Base-by-base conservation (phyloP, 1,284 basidiomycete genomes). In the Tilletia indica region DNA sequence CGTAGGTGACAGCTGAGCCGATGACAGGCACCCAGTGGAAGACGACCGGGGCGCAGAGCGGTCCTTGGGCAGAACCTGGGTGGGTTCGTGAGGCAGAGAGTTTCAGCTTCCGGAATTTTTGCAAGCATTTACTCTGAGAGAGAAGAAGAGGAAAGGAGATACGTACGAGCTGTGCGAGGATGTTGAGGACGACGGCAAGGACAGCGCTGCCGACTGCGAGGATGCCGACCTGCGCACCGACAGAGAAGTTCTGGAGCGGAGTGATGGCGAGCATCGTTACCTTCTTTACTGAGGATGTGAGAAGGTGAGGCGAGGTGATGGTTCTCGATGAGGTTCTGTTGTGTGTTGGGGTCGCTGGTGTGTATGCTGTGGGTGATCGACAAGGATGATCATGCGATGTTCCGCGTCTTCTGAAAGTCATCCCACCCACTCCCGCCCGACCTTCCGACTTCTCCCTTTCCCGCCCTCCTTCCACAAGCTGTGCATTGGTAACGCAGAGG, bases 21-120 rank as follows among this genome's bases (percentile, higher is more conserved):
- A 93, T 87, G 84, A 90, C 87, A 21, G 92, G 92, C 72, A 93
- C 86, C 80, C 88, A 88, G 84, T 93, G 90, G 86, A 93, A 93
- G 16, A 93, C 92, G 64, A 91, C 86, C 0, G 92, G 92, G 92
- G 92, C 38, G 87, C 77, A 19, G 74, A 73, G 36, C 70, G 74
- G 66, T 73, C 71, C 19, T 72, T 67, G 4, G 84, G 77, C 54
- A 85, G 69, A 2, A 77, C 11, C 82, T 68, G 64, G 76, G 80
- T 31, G n/a, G n/a, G n/a, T n/a, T n/a, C n/a, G n/a, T n/a, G n/a
- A n/a, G n/a, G n/a, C n/a, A n/a, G n/a, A n/a, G n/a, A n/a, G n/a
- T n/a, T n/a, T n/a, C n/a, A n/a, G n/a, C n/a, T n/a, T n/a, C n/a
- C n/a, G n/a, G n/a, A n/a, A n/a, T n/a, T n/a, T n/a, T n/a, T n/a